Percentiles rank a stretch among this genome's conserved stretches.
These are phyloP conservation scores for Jimgerdemannia lactiflua DNA, from an alignment of 192 early-diverging fungal species.

Conservation along the genomic window DNA sequence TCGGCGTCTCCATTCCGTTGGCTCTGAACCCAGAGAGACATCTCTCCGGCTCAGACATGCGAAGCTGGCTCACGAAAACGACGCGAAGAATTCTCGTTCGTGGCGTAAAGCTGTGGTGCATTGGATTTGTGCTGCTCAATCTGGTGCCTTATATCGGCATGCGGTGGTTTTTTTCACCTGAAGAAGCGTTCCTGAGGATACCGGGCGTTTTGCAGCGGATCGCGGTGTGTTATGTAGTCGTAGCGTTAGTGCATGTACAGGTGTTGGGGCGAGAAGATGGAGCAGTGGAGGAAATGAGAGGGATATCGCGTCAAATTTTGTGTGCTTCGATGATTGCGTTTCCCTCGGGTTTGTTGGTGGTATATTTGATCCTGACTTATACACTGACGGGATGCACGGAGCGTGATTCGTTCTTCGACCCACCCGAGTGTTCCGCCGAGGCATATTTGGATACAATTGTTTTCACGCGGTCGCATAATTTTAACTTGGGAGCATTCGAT, in stretches of 20 bases:
- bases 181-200: conserved; percentile 5
- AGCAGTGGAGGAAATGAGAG: not conserved
- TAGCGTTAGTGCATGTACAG: conserved; percentile 11
- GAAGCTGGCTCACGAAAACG: not conserved
- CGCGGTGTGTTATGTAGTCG: conserved; percentile 36
- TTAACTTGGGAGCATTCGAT: conserved; percentile 34
- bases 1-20: conserved; percentile 36
- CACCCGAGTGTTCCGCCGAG: conserved; percentile 44
- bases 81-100: conserved; percentile 26
- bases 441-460: conserved; percentile 37
- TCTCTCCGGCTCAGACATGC: not conserved
- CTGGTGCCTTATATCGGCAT: conserved; percentile 12
- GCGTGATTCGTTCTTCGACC: not conserved
- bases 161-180: not conserved
- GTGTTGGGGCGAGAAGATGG: not conserved
- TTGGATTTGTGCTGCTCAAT: conserved; percentile 32
- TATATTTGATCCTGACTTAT: conserved; percentile 17
- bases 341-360: conserved; percentile 19
- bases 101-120: conserved; percentile 21
- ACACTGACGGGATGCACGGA: not conserved
- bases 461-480: conserved; percentile 22
- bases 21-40: not conserved
- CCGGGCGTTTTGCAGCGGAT: conserved; percentile 47
- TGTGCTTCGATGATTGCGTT: not conserved
- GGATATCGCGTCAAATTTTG: not conserved